A percentile compares a stretch with the other conserved stretches of the same genome.
Conservation (phyloP, 2,329 filamentous ascomycete genomes). For the Didymella segeticola region DNA sequence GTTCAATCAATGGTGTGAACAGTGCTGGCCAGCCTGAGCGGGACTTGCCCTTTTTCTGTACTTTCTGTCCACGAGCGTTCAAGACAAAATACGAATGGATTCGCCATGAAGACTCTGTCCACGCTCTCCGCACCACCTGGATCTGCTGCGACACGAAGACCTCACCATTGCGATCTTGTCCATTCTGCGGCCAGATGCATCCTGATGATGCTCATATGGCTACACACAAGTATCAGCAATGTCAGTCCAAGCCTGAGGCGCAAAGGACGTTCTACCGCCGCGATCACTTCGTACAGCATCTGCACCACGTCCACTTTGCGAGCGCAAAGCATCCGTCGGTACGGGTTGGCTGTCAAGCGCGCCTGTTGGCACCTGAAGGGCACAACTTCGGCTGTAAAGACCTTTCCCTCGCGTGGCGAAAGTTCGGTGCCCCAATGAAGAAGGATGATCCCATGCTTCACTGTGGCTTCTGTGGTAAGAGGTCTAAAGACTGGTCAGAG, state of each 20-base stretch:
- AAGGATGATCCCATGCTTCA: slow-evolving; percentile 46
- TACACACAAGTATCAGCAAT: slow-evolving; percentile 45
- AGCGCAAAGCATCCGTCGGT: slow-evolving; percentile 44
- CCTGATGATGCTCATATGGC: slow-evolving; percentile 47
- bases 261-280: slow-evolving; percentile 47
- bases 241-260: slow-evolving; percentile 42
- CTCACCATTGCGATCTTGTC: slow-evolving; percentile 34
- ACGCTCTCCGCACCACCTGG: slow-evolving; percentile 48
- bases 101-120: slow-evolving; percentile 48
- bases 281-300: slow-evolving; percentile 46
- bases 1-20: slow-evolving; percentile 40
- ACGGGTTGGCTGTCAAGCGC: slow-evolving; percentile 42
- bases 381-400: slow-evolving; percentile 47
- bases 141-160: slow-evolving; percentile 44
- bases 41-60: slow-evolving; percentile 47
- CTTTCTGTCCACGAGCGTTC: slow-evolving; percentile 46
- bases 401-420: slow-evolving; percentile 44
- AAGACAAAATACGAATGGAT: slow-evolving; percentile 49
- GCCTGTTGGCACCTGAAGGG: slow-evolving; percentile 36
- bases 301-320: slow-evolving; percentile 46
- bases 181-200: slow-evolving; percentile 40
- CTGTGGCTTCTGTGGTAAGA: slow-evolving; percentile 45
- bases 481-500: slow-evolving; percentile 40
- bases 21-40: slow-evolving; percentile 38
- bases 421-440: slow-evolving; percentile 45